Percentiles rank a stretch among this genome's conserved stretches.
These are phyloP conservation scores for Cyberlindnera mississippiensis DNA, from an alignment of 805 yeast species.

Conservation along the genomic window DNA sequence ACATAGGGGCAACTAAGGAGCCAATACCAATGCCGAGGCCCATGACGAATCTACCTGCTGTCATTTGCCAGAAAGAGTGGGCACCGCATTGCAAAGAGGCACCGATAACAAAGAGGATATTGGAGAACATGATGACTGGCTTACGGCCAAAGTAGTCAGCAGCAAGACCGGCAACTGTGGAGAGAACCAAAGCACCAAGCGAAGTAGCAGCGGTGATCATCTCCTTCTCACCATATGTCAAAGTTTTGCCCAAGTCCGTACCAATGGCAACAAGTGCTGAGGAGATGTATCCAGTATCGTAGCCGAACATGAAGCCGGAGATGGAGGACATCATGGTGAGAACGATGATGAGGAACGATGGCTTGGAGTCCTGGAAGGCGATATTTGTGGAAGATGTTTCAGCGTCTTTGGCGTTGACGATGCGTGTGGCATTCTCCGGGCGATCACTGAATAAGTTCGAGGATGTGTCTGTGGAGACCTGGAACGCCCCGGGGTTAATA, in stretches of 20 bases:
- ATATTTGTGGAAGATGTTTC: neutral
- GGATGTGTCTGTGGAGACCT: neutral
- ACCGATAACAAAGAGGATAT: slow-evolving; percentile 76
- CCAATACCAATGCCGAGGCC: slow-evolving; percentile 97
- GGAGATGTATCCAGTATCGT: slow-evolving; percentile 95
- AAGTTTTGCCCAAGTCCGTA: slow-evolving; percentile 54
- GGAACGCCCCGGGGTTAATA: slow-evolving; percentile 2
- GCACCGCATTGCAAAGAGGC: slow-evolving; percentile 81
- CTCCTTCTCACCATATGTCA: slow-evolving; percentile 79
- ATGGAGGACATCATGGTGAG: slow-evolving; percentile 77
- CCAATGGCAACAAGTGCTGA: slow-evolving; percentile 86
- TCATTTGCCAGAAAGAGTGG: slow-evolving; percentile 82
- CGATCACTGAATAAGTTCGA: neutral
- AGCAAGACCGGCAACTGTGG: slow-evolving; percentile 69
- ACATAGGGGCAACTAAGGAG: slow-evolving; percentile 85
- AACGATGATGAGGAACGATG: slow-evolving; percentile 58
- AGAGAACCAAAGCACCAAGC: slow-evolving; percentile 81
- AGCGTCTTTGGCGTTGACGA: neutral
- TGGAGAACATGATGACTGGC: slow-evolving; percentile 79
- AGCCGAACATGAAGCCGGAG: slow-evolving; percentile 95
- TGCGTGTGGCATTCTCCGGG: neutral
- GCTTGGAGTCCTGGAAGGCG: slow-evolving; percentile 42
- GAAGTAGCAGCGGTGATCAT: slow-evolving; percentile 91
- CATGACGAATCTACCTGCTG: slow-evolving; percentile 69
- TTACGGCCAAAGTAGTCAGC: slow-evolving; percentile 86